Percentiles rank a stretch among this genome's conserved stretches.
These are phyloP conservation scores for Melanogaster broomeanus DNA, from an alignment of 768 basidiomycete genomes.

Conservation along the genomic window DNA sequence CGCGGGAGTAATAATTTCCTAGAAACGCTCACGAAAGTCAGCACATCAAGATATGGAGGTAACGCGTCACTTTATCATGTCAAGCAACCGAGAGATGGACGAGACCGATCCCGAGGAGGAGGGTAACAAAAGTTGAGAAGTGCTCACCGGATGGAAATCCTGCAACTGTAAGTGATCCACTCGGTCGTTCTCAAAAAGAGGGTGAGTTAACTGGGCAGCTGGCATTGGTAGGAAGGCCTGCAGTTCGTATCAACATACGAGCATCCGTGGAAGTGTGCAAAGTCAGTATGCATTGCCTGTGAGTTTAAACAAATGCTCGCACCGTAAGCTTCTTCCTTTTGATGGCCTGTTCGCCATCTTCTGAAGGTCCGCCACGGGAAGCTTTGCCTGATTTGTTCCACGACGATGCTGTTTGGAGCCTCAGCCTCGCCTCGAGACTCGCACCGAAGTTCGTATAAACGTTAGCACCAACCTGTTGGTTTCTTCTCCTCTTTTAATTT, in stretches of 20 bases:
- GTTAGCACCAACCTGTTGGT: too few species aligned
- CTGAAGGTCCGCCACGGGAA: background rate
- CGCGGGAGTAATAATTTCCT: conserved; percentile 6
- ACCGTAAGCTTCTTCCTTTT: conserved; percentile 30
- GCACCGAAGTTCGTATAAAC: too few species aligned
- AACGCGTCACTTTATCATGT: conserved; percentile 32
- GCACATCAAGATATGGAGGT: too few species aligned
- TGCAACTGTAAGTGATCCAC: conserved; percentile 39
- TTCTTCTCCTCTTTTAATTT: too few species aligned
- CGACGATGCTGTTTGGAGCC: too few species aligned
- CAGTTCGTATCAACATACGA: background rate
- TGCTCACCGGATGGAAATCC: conserved; percentile 44
- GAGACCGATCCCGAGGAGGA: background rate
- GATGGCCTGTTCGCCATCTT: background rate
- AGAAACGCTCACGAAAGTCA: too few species aligned
- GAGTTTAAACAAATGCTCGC: background rate
- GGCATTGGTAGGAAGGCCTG: conserved; percentile 50
- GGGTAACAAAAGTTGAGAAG: background rate
- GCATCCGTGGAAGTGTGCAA: background rate
- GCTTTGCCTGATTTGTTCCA: too few species aligned
- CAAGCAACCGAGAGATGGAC: background rate
- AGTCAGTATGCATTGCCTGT: background rate
- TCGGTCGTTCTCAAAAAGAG: conserved; percentile 42
- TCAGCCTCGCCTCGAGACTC: too few species aligned
- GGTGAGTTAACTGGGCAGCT: conserved; percentile 37